Conservation (phyloP, 2,329 filamentous ascomycete genomes). For the Podosphaera fusca region DNA sequence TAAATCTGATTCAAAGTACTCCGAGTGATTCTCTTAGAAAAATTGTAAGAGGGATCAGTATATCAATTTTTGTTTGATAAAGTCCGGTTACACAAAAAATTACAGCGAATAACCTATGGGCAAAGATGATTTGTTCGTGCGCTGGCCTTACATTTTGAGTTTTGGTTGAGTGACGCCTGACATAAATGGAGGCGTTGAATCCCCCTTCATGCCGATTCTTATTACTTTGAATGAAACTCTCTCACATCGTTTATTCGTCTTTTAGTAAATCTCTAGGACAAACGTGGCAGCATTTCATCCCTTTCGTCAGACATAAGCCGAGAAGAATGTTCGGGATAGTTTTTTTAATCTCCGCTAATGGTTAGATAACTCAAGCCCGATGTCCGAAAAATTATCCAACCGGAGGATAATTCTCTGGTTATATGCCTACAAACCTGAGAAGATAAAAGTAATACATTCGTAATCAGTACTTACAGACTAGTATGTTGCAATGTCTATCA, state of each 20-base stretch:
- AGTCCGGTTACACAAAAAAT: background rate
- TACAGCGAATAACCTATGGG: background rate
- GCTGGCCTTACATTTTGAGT: background rate
- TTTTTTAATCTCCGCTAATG: background rate
- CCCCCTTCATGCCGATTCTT: background rate
- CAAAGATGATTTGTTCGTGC: background rate
- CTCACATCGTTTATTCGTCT: background rate
- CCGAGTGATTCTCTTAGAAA: background rate
- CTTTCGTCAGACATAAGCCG: background rate
- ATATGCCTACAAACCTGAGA: background rate
- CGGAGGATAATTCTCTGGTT: background rate
- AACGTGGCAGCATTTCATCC: background rate
- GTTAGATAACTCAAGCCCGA: background rate
- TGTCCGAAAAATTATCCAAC: background rate
- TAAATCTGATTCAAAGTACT: background rate
- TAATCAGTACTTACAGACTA: background rate
- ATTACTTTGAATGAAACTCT: background rate
- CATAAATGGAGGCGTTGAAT: background rate
- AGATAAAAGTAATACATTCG: background rate
- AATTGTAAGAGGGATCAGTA: background rate
- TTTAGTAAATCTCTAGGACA: background rate
- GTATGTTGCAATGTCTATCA: background rate
- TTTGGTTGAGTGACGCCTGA: background rate
- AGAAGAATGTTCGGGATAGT: background rate
- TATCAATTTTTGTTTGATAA: background rate